Evolutionary conservation across 2,329 filamentous ascomycete genomes (phyloP), one percentile per base, ranked within the genome.

Genomic region (Ceratocystis alfenasii): DNA sequence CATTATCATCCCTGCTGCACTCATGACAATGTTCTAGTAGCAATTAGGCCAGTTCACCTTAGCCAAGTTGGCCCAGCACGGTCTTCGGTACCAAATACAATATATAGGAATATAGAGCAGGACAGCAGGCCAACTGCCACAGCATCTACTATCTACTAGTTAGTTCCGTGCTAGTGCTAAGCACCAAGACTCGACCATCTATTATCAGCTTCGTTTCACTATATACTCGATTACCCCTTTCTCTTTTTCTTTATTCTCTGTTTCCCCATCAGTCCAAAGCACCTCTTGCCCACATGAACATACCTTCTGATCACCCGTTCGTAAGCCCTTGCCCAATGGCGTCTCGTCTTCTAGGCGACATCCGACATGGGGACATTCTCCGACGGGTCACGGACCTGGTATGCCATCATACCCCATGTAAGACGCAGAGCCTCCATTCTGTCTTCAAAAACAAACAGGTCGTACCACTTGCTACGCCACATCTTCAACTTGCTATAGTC

Each of bases 381-480:
- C 53, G 36, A 22, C 5, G 64, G 46, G 69, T 74, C 78, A 69
- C 81, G 77, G 83, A 86, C 86, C 71, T 83, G 74, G 72, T 80
- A 87, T 1, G 78, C 78, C 79, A 85, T 83, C 71, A 86, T 75
- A 3, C 76, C 78, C 84, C 84, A 87, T 0, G 85, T 69, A 8
- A 81, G 68, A 68, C 77, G 74, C 80, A 86, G 80, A 2, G 83
- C 83, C 69, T 78, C 78, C 30, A 86, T 71, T 59, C 84, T 74
- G 65, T 87, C 80, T 25, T 81, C 76, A 0, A 73, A 71, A 61
- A 79, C 69, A 70, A 86, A 87, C 10, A 87, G 73, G 70, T 87
- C 84, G 70, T 77, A 85, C 84, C 84, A 87, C 48, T 72, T 75
- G 68, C 81, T 86, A 68, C 84, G 78, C 78, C 80, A 81, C 45